Evolutionary conservation across 1,284 basidiomycete genomes (phyloP).

Genomic region (Pseudozyma pruni): DNA sequence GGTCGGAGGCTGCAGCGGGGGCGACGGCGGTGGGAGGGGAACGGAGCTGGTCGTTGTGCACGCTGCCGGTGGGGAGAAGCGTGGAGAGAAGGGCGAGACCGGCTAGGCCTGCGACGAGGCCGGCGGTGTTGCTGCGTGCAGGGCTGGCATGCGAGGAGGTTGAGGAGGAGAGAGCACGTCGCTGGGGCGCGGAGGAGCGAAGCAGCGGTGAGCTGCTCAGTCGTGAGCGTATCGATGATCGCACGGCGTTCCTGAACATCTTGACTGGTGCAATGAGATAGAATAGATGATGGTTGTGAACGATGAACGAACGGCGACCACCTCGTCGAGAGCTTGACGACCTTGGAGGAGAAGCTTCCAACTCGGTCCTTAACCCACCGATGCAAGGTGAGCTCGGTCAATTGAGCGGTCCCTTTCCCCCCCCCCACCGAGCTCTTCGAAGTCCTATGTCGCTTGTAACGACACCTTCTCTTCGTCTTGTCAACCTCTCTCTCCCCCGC

Average conservation of each 20-base stretch:
- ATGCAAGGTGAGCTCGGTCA: neutral
- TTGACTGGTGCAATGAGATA: neutral
- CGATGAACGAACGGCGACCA: neutral
- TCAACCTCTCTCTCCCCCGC: too few species aligned
- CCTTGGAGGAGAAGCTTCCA: too few species aligned
- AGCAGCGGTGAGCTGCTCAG: slow-evolving; percentile 13
- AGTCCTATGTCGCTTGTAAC: too few species aligned
- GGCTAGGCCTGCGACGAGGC: slow-evolving; percentile 27
- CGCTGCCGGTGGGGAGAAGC: slow-evolving; percentile 9
- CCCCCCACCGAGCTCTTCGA: too few species aligned
- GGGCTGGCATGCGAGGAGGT: neutral
- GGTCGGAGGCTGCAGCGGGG: slow-evolving; percentile 30
- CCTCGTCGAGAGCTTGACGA: neutral
- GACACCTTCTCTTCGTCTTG: too few species aligned
- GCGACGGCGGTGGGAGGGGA: slow-evolving; percentile 21
- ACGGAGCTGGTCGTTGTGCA: slow-evolving; percentile 28
- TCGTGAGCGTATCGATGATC: slow-evolving; percentile 25
- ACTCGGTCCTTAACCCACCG: too few species aligned
- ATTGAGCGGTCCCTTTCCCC: neutral
- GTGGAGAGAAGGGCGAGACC: slow-evolving; percentile 37
- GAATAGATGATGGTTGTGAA: neutral
- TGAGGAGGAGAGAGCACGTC: slow-evolving; percentile 12
- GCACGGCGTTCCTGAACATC: slow-evolving; percentile 24
- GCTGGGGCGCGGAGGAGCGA: slow-evolving; percentile 15
- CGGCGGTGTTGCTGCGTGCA: slow-evolving; percentile 12